Evolutionary conservation across 768 basidiomycete genomes (phyloP).

Genomic region (Amanita pseudoporphyria): DNA sequence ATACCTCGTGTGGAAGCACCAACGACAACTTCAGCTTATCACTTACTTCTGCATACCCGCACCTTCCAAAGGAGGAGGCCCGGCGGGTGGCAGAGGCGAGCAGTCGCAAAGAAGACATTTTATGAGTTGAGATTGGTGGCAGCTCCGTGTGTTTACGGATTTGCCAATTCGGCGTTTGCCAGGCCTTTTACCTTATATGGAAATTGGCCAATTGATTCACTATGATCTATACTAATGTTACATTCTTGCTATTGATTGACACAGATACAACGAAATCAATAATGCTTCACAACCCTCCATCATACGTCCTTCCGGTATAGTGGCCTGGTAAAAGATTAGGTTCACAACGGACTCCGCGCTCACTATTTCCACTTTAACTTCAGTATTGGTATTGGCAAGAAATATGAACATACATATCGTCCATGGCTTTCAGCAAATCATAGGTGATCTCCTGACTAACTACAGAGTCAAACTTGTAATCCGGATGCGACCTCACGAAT

Average conservation of each 20-base stretch:
- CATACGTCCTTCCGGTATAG: slow-evolving; percentile 39
- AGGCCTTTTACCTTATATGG: background rate
- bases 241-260: background rate
- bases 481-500: slow-evolving; percentile 84
- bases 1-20: slow-evolving; percentile 67
- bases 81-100: slow-evolving; percentile 55
- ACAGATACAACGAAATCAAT: background rate
- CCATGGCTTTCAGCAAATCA: slow-evolving; percentile 81
- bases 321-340: slow-evolving; percentile 53
- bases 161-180: slow-evolving; percentile 10
- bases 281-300: slow-evolving; percentile 23
- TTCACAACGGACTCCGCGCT: slow-evolving; percentile 50
- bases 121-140: slow-evolving; percentile 18
- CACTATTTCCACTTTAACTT: too few relatives aligned
- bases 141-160: slow-evolving; percentile 34
- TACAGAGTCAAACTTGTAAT: slow-evolving; percentile 90
- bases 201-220: too few relatives aligned
- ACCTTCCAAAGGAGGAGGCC: slow-evolving; percentile 44
- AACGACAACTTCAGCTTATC: slow-evolving; percentile 92
- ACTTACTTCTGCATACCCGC: slow-evolving; percentile 87
- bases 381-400: background rate
- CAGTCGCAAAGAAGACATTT: slow-evolving; percentile 73
- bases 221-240: background rate
- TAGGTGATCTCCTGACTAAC: slow-evolving; percentile 90
- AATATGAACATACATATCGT: slow-evolving; percentile 72